phyloP scores from a whole-genome alignment of 176 grass and related monocot genomes.

The Lolium rigidum region DNA sequence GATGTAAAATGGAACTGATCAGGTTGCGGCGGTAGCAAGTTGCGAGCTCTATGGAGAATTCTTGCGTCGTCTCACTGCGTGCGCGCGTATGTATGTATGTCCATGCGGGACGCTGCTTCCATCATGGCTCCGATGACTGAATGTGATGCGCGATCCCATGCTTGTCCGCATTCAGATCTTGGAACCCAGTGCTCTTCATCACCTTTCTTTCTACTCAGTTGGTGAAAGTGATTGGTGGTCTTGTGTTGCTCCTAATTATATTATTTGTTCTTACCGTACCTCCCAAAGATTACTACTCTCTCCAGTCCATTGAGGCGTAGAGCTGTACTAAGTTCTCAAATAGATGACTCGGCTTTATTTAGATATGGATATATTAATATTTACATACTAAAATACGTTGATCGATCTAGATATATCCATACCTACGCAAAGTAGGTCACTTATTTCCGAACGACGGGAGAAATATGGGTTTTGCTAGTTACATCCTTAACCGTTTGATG shows the following conservation, averaged over 20 bases:
- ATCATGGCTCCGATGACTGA: not conserved
- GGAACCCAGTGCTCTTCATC: conserved; percentile 10
- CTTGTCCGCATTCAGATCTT: conserved; percentile 11
- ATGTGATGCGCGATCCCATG: conserved; percentile 11
- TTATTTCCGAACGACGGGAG: no score
- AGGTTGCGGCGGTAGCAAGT: conserved; percentile 5
- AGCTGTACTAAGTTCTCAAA: no score
- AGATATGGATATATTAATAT: no score
- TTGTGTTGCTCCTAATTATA: not conserved
- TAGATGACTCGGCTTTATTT: no score
- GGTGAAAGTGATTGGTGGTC: not conserved
- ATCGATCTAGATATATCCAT: no score
- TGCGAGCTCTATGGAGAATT: conserved; percentile 23
- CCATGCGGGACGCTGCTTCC: not conserved
- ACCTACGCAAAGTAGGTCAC: no score
- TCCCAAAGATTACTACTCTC: not conserved
- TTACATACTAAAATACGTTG: no score
- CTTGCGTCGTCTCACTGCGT: not conserved
- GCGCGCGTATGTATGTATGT: not conserved
- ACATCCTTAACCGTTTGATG: no score
- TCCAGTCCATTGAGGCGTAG: no score
- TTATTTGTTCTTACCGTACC: no score
- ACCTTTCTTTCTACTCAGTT: not conserved
- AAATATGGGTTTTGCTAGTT: no score
- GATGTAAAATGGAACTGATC: conserved; percentile 41